Evolutionary conservation across 148 eudicot species (phyloP), one percentile per base, ranked within the genome.

Genomic region (Rhododendron griersonianum): DNA sequence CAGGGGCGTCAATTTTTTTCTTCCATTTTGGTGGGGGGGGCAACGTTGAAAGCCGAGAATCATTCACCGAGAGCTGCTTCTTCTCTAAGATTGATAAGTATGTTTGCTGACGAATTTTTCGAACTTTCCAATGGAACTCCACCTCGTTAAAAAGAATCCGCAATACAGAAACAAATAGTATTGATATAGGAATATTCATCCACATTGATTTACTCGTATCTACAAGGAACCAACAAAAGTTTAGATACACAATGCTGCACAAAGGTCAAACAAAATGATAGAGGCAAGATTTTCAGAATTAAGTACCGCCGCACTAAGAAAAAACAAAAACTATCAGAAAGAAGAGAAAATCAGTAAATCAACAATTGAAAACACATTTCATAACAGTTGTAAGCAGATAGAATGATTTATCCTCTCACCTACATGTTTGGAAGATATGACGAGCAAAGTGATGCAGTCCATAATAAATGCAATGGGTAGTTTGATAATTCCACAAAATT

Each of bases 161-260:
- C 76, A 71, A 71, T 71, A 33, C 41, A 71, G 91, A 87, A 85
- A 96, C 96, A 79, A 93, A 75, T 23, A 95, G 84, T 55, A 95
- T 35, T 50, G 99, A 92, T 88, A 97, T 89, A 33, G 99, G 99
- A 39, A 97, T 61, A 87, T 97, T 97, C 98, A 93, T 95, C 96
- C 96, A 94, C 98, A 97, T 97, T 86, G 98, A 95, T 89, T 94
- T 97, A 91, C 98, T 95, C 77, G 98, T 95, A 82, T 97, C 99
- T 97, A 93, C 94, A 93, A 57, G 78, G n/a, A 74, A 86, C 50
- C 74, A 81, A 81, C 18, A 81, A 39, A 57, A 59, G 50, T 59
- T 61, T 11, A 81, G 71, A 39, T 33, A 57, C 73, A 81, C 33
- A 11, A 57, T 1, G 21, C 28, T 35, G 73, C 33, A 81, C 5